Percentiles rank a stretch among this genome's conserved stretches.
phyloP scores from a whole-genome alignment of 2,329 filamentous ascomycete genomes.

The Paecilomyces fulvus region DNA sequence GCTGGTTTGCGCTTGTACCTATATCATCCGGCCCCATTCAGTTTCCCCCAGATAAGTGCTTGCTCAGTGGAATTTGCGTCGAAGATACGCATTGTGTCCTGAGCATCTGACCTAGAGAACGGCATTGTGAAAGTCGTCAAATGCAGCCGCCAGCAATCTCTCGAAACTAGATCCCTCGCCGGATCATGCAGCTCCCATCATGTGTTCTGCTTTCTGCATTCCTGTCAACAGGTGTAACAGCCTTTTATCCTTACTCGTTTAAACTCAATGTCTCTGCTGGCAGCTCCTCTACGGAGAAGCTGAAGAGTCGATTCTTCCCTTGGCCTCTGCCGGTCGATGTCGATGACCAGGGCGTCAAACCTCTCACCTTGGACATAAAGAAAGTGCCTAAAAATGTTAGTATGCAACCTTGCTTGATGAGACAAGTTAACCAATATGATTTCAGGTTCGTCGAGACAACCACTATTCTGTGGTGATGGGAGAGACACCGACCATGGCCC shows the following conservation, averaged over 20 bases:
- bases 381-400: slow-evolving; percentile 20
- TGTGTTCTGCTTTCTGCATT: slow-evolving; percentile 23
- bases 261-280: slow-evolving; percentile 10
- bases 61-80: background rate
- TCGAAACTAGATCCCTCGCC: slow-evolving; percentile 4
- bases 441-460: slow-evolving; percentile 38
- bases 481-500: slow-evolving; percentile 30
- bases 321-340: slow-evolving; percentile 16
- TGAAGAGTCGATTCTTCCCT: slow-evolving; percentile 26
- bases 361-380: slow-evolving; percentile 28
- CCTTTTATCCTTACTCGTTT: slow-evolving; percentile 36
- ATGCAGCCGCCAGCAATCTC: slow-evolving; percentile 17
- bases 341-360: slow-evolving; percentile 6
- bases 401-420: background rate
- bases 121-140: slow-evolving; percentile 26
- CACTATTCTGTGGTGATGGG: slow-evolving; percentile 38
- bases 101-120: background rate
- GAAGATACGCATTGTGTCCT: background rate
- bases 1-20: background rate
- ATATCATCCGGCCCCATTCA: background rate
- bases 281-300: slow-evolving; percentile 11
- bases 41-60: background rate
- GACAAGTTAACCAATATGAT: slow-evolving; percentile 10
- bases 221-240: slow-evolving; percentile 27
- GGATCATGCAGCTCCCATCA: slow-evolving; percentile 31